Evolutionary conservation across 2,329 filamentous ascomycete species (phyloP), one percentile per base, ranked within the genome.

Genomic region (Fusarium coffeatum): DNA sequence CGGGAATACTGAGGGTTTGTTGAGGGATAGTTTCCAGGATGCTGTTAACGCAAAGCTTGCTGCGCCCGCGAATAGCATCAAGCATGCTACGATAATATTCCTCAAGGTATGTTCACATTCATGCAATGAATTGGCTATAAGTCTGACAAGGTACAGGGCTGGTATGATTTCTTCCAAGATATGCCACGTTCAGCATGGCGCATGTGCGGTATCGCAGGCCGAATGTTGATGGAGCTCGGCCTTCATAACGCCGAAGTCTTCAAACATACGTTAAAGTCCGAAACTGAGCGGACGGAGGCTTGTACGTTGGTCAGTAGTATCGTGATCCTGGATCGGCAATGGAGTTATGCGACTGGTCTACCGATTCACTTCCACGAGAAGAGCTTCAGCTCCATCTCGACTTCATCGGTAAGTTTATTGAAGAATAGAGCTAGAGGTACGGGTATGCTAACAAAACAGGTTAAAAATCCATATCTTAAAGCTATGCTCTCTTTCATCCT

Each of bases 161-260:
- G 61, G 64, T 76, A 76, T 15, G 62, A 74, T 28, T 76, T 71
- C 47, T 76, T 77, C 32, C 60, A 72, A 11, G 75, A 74, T 2
- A 64, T 65, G 48, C 64, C 65, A 0, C 73, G 71, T 1, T 71
- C 63, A 18, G 74, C 75, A 3, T 75, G 73, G 74, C 69, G 75
- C 4, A 76, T 76, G 75, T 76, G 74, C 3, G 75, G 75, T 0
- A 59, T 71, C 4, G 75, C 74, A 8, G 75, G 75, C 3, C 66
- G 71, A 5, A 74, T 75, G 50, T 13, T 74, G 10, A 72, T 76
- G 72, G 75, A 76, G 28, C 73, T 76, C 5, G 75, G 75, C 1
- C 62, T 76, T 3, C 75, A 76, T n/a, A 74, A 69, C n/a, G 59
- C 70, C 16, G 73, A 75, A 2, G 71, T 76, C 3, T 68, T 66